Base-by-base conservation (phyloP, 306 rosid species). In the Leucaena leucocephala region DNA sequence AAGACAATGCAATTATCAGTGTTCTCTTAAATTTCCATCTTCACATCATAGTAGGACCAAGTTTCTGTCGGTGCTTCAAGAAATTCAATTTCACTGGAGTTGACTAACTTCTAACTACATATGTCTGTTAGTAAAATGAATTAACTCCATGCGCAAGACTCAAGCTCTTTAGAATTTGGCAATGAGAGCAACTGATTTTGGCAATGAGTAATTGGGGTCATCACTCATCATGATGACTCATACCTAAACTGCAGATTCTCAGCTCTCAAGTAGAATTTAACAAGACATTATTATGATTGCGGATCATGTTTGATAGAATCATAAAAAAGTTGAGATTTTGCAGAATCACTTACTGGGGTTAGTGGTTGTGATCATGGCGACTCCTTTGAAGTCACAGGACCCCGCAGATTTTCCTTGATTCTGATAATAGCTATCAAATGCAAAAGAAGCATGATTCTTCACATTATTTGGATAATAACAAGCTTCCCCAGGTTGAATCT, bases 401-500 rank as follows among this genome's bases (percentile, higher is more conserved):
- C 91, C 94, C 52, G 96, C 43, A 78, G 81, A 68, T 82, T 50
- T 91, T 12, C 90, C 91, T 62, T 85, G 81, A 21, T 63, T 85
- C 89, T 91, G 97, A 85, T 87, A 91, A 89, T 94, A 94, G 83
- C 94, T 91, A 90, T 94, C 91, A 82, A 94, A 94, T 8, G 97
- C 98, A 84, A 86, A 94, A 44, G 97, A 86, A 59, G 98, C 97
- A 79, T 94, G 98, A 49, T 65, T 91, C 80, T 83, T 90, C 58
- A 94, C 97, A 82, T 89, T 90, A 54, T 94, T 94, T 17, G 93
- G 97, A 78, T 80, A 80, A 66, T 85, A 94, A 68, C 98, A 94
- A 74, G 11, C 78, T 74, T 94, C 91, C 72, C 98, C 98, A 0
- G 97, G 97, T 61, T 90, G 98, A 71, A 94, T 86, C 84, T 91